Base-by-base conservation (phyloP, 345 rosid species). In the Boechera retrofracta region DNA sequence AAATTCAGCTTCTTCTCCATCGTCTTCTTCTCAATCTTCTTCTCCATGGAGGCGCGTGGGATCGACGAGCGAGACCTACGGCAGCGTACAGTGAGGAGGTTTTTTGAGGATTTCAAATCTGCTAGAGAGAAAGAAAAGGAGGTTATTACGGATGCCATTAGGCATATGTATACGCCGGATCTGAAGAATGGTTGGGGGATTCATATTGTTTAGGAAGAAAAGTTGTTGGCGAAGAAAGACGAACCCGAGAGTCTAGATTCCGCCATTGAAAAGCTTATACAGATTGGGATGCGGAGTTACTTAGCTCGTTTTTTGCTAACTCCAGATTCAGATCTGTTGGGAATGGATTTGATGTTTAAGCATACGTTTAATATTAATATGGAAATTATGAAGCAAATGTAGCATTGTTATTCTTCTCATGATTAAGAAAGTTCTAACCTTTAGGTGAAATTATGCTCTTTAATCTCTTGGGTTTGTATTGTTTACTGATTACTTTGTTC, bases 111-210 rank as follows among this genome's bases (percentile, higher is more conserved):
- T 76, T 80, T 85, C 60, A 81, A 90, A 92, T 94, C 96, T 11
- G 93, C 81, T 42, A 44, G 76, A 7, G 83, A 68, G 16, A 84
- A 79, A 15, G 88, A 85, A 78, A 86, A 73, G 47, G 86, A 79
- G 49, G 68, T 21, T 68, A 86, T 89, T 68, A 81, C 80, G 32
- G 88, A 74, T 1, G 92, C 80, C 57, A 87, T 96, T 78, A 79
- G 85, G 80, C 93, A 96, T 41, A 86, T 96, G 98, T 96, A 96
- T 75, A 83, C 92, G 66, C 98, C 99, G 82, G 99, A 91, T 96
- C 93, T 96, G 93, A 88, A 82, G 63, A 88, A 33, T n/a, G 99
- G 99, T 5, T 96, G 99, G 99, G 98, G 99, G 69, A 83, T 96
- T 76, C 98, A 96, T 45, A 89, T 96, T 7, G 93, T 96, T 9